Evolutionary conservation across 345 rosid species (phyloP), one percentile per base, ranked within the genome.

Genomic region (Salix arbutifolia): DNA sequence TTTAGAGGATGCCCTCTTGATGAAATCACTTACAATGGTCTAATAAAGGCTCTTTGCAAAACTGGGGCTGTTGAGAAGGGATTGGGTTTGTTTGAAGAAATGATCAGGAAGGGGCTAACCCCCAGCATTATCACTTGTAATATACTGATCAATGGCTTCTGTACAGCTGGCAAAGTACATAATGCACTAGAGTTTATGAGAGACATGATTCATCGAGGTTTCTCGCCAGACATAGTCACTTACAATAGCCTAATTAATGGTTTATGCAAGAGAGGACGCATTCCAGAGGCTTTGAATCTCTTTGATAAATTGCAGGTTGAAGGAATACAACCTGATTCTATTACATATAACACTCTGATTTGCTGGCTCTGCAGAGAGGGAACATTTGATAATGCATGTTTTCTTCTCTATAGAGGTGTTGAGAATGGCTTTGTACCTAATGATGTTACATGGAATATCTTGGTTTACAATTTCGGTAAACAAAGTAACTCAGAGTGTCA

Each of bases 221-320:
- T 90, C 65, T 85, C 86, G 8, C 97, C 97, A 17, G 97, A 92
- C 70, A 86, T 94, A 72, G 92, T 90, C 69, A 91, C 93, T 48
- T 92, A 88, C 81, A 94, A 94, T 77, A 92, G 87, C 82, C 79
- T 94, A 67, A 89, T 94, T 25, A 90, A 94, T 73, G 97, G 98
- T 76, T 76, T 92, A 17, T 92, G 98, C 79, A 89, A 83, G 78
- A 83, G 61, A 10, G 89, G 91, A 66, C 86, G 88, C 77, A 77
- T 86, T 7, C 74, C 31, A 62, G 92, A 92, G 82, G 98, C 94
- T 73, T 53, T 89, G 71, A 82, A 79, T 79, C 86, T 92, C 80
- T 91, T 91, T 70, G 84, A 85, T 17, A 89, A 85, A 81, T 81
- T 94, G 61, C 83, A 85, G 65, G 75, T 19, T 85, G 98, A 92